Evolutionary conservation across 176 grass and related monocot species (phyloP), one percentile per base, ranked within the genome.

Genomic region (Zizania latifolia): DNA sequence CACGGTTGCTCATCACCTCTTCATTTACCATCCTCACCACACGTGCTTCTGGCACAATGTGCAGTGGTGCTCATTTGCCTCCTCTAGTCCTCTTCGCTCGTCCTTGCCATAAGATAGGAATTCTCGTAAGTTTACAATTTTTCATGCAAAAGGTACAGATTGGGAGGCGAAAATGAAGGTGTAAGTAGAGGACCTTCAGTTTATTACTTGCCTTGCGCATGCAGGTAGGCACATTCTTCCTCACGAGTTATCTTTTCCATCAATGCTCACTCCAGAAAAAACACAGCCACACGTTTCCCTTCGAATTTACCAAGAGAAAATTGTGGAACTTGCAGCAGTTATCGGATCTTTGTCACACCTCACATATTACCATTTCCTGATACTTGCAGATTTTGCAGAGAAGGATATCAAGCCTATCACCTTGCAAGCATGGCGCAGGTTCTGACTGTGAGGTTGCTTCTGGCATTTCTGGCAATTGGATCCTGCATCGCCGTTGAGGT

Each of bases 361-460:
- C 51, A 59, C 46, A 60, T 37, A 39, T 77, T 84, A 39, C 58
- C 51, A 51, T 62, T 59, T 77, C 27, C 81, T 77, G 39, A 24
- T 30, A 11, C 46, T 53, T 77, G 38, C 32, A 62, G 24, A 55
- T 70, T 39, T 30, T 70, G 40, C 7, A 63, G 43, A 71, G 31
- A 67, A 56, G 72, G 72, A 6, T 15, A 60, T 36, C 37, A 61
- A 39, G 15, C 66, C 46, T 8, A 35, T 16, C 13, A n/a, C 17
- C 17, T 35, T 73, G 65, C 45, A 30, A 71, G 22, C 39, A 88
- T 83, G 85, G 53, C 21, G 30, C 51, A 0, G 11, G 68, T 67
- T 72, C 45, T 89, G 67, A 79, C 39, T 63, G 28, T 89, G 74
- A 75, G 61, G 48, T 69, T 98, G 71, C 75, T 97, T 17, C 36